Conservation (phyloP, 768 basidiomycete species). For the Cantharellus anzutake region DNA sequence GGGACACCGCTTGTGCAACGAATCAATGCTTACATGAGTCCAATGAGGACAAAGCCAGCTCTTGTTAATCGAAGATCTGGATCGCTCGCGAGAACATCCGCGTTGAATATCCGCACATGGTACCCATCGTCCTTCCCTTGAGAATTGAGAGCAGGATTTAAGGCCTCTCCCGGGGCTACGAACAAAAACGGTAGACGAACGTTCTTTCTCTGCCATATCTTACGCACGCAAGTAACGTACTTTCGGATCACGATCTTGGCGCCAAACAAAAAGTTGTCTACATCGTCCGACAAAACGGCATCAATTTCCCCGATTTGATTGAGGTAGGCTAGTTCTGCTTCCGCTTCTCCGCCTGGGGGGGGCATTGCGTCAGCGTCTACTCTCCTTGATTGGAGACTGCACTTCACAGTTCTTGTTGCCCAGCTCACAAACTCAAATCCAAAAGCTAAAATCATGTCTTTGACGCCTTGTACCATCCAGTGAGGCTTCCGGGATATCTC, state of each 20-base stretch:
- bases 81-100: constrained; percentile 26
- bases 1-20: no score
- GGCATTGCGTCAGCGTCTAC: constrained; percentile 39
- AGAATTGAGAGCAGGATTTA: constrained; percentile 42
- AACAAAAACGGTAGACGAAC: constrained; percentile 14
- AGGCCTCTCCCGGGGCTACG: constrained; percentile 49
- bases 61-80: constrained; percentile 31
- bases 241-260: constrained; percentile 71
- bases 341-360: constrained; percentile 60
- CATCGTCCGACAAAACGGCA: constrained; percentile 80
- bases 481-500: constrained; percentile 14
- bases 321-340: constrained; percentile 80
- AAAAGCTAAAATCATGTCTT: constrained; percentile 24
- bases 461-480: constrained; percentile 15
- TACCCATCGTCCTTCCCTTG: constrained; percentile 59
- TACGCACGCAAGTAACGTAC: constrained; percentile 23
- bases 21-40: no score
- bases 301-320: constrained; percentile 73
- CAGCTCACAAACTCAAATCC: constrained; percentile 29
- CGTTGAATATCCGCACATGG: constrained; percentile 29
- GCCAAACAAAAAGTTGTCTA: constrained; percentile 83
- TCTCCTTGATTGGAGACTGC: background rate
- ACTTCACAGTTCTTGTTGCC: background rate
- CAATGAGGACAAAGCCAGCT: constrained; percentile 63
- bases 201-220: constrained; percentile 14